Percentiles rank a stretch among this genome's conserved stretches.
Conservation (phyloP, 192 early-diverging fungal genomes). For the Entophlyctis helioformis region DNA sequence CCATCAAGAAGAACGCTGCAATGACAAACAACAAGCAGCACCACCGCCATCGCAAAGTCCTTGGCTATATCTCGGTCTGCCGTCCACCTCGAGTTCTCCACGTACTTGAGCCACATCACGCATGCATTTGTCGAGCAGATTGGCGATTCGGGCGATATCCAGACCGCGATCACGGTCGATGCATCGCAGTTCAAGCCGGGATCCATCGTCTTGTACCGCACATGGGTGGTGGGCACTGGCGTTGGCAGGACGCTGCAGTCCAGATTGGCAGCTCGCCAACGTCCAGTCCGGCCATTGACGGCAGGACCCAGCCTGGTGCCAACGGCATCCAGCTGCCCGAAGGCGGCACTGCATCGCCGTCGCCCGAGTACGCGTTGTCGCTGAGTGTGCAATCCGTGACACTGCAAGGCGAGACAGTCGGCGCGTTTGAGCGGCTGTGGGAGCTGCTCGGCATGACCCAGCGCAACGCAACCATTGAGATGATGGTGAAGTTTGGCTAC, state of each 20-base stretch:
- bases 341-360: too few relatives aligned
- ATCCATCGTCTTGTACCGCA: slow-evolving; percentile 51
- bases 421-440: slow-evolving; percentile 27
- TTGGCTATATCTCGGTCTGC: slow-evolving; percentile 44
- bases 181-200: slow-evolving; percentile 72
- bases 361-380: not conserved
- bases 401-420: not conserved
- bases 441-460: slow-evolving; percentile 22
- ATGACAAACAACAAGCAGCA: too few relatives aligned
- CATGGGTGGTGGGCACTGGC: slow-evolving; percentile 31
- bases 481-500: slow-evolving; percentile 34
- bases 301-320: not conserved
- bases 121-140: slow-evolving; percentile 4
- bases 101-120: slow-evolving; percentile 13
- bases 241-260: slow-evolving; percentile 17
- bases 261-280: too few relatives aligned
- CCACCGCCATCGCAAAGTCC: too few relatives aligned
- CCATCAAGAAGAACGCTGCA: slow-evolving; percentile 3
- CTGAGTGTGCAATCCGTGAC: not conserved
- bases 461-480: slow-evolving; percentile 19
- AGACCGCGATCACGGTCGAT: slow-evolving; percentile 31
- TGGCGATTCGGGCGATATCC: slow-evolving; percentile 15
- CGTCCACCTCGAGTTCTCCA: slow-evolving; percentile 36
- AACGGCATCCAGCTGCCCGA: not conserved
- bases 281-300: too few relatives aligned